Conservation (phyloP, 805 yeast species). For the Cyberlindnera euphorbiiphila region DNA sequence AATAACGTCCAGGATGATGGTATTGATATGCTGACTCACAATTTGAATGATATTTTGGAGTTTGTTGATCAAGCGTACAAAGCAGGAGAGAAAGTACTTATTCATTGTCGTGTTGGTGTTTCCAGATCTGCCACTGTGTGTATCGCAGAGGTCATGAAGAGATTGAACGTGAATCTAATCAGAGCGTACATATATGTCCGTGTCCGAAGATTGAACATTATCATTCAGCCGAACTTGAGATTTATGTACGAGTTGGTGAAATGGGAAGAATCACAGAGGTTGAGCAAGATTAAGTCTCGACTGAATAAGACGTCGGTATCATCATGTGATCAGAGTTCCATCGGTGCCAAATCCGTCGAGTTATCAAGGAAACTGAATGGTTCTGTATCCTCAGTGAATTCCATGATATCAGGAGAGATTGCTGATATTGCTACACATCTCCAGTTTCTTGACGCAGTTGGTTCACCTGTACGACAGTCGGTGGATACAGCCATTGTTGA, state of each 20-base stretch:
- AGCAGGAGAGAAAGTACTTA: conserved; percentile 52
- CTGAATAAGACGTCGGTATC: conserved; percentile 1
- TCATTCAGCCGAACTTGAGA: conserved; percentile 89
- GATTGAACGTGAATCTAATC: conserved; percentile 62
- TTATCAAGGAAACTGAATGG: conserved; percentile 12
- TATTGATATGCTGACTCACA: conserved; percentile 64
- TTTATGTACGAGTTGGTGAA: conserved; percentile 87
- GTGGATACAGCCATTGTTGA: conserved; percentile 11
- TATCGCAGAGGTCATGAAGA: conserved; percentile 89
- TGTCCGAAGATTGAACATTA: conserved; percentile 83
- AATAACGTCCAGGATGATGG: conserved; percentile 88
- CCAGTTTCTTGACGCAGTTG: conserved; percentile 12
- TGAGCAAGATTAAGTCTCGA: conserved; percentile 8
- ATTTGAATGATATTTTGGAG: conserved; percentile 59
- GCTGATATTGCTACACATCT: conserved; percentile 13
- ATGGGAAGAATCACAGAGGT: conserved; percentile 42
- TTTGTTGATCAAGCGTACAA: conserved; percentile 56
- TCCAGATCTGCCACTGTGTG: conserved; percentile 93
- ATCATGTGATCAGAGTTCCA: conserved; percentile 2
- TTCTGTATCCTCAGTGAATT: conserved; percentile 16
- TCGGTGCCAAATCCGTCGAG: conserved; percentile 4
- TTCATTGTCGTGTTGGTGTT: conserved; percentile 95
- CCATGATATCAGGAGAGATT: conserved; percentile 8
- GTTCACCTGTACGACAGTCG: conserved; percentile 13
- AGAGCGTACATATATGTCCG: conserved; percentile 86